Base-by-base conservation (phyloP, 2,329 filamentous ascomycete genomes). In the Ascochyta clinopodiicola region DNA sequence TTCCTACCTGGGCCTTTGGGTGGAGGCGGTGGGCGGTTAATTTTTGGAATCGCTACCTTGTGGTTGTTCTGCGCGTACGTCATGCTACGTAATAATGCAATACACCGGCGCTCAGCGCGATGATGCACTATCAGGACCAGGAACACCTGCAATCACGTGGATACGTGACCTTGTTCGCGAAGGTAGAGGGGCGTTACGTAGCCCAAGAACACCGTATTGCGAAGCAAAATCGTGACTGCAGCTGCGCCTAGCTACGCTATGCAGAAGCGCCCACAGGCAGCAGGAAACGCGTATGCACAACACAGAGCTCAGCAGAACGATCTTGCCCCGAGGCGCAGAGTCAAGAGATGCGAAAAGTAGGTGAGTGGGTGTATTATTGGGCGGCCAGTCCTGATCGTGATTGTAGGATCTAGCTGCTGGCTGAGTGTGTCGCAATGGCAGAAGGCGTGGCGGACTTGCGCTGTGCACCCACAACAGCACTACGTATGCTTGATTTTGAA, bases 41-140 rank as follows among this genome's bases (percentile, higher is more conserved):
- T 49, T 31, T 52, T 64, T 15, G 57, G 52, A 25, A 63, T 65
- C 6, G 61, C 60, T 36, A 65, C 44, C 29, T 65, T 67, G 38
- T 25, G n/a, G 21, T 38, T 32, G 36, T 37, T 24, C 12, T 42
- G 35, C 36, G n/a, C 7, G 29, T 35, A 24, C 8, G 40, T 36
- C 51, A 55, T 55, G 27, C 0, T n/a, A 12, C 12, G 5, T 3
- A n/a, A 25, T 10, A 12, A 24, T 34, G 29, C 13, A 10, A 3
- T 51, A 24, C 17, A 24, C n/a, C 8, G 25, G 22, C 17, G 17
- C 35, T 34, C 40, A 40, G 45, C 40, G 36, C 10, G 10, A 29
- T 29, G 8, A 29, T 29, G 27, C 8, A 29, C 27, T 29, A 9
- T 29, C 27, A 37, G 17, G 35, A 19, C 6, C n/a, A n/a, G n/a